A percentile compares a stretch with the other conserved stretches of the same genome.
These are phyloP conservation scores for Fusarium dlaminii DNA, from an alignment of 2,329 filamentous ascomycete species.

Conservation along the genomic window DNA sequence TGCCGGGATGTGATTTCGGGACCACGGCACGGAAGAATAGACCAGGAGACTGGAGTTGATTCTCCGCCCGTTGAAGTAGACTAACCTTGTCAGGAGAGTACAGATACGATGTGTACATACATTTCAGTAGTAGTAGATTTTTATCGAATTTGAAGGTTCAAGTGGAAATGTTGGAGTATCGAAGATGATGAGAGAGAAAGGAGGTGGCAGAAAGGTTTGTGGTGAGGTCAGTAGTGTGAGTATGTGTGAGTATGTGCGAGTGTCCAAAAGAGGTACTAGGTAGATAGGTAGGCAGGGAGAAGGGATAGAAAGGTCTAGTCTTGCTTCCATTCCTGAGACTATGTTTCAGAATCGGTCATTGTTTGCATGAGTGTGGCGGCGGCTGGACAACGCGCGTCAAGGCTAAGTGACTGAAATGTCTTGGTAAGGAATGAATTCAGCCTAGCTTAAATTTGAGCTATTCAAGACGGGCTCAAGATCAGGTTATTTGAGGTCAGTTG, in stretches of 20 bases:
- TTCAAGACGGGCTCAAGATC: background rate
- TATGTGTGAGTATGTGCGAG: background rate
- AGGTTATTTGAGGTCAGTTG: background rate
- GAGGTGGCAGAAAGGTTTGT: slow-evolving; percentile 15
- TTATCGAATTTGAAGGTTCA: background rate
- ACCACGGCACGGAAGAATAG: slow-evolving; percentile 1
- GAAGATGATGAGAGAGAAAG: slow-evolving; percentile 11
- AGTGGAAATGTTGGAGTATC: background rate
- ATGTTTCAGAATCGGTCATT: slow-evolving; percentile 31
- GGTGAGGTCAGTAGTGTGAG: background rate
- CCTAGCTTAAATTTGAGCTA: slow-evolving; percentile 1
- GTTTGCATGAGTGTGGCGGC: slow-evolving; percentile 21
- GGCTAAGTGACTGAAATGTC: slow-evolving; percentile 11
- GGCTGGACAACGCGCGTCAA: slow-evolving; percentile 31
- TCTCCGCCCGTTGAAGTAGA: background rate
- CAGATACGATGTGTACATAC: background rate
- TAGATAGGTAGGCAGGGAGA: background rate
- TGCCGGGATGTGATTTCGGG: background rate
- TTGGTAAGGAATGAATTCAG: slow-evolving; percentile 26
- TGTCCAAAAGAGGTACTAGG: background rate
- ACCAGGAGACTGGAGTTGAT: background rate
- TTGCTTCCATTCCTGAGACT: slow-evolving; percentile 13
- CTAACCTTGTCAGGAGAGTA: background rate
- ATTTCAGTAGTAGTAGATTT: background rate
- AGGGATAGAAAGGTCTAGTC: slow-evolving; percentile 17